Base-by-base conservation (phyloP, 345 rosid genomes). In the Conringia planisiliqua region DNA sequence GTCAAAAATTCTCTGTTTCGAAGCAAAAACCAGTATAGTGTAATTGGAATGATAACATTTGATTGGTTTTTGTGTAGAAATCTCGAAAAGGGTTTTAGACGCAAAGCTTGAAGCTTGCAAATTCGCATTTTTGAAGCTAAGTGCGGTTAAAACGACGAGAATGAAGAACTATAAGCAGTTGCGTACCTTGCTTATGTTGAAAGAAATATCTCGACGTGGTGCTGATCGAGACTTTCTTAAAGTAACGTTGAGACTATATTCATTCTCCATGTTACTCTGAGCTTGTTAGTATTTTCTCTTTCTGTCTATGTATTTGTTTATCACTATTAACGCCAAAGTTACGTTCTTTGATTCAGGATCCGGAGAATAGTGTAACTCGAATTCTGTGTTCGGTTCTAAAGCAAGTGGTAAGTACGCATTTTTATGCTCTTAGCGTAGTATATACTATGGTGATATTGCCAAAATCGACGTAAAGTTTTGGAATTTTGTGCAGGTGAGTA, bases 51-150 rank as follows among this genome's bases (percentile, higher is more conserved):
- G 1, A 33, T 59, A 51, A 68, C 60, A 44, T 44, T 26, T 70
- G 59, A 54, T 12, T 7, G 32, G 11, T 29, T 35, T 22, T 3
- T 78, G 18, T 59, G 68, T 75, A 80, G 83, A 80, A 75, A 80
- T 80, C 17, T 75, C 83, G 60, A 71, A 71, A 60, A 66, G 77
- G 60, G 83, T 80, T 29, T 72, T 80, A 54, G 80, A 80, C 20
- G 69, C 80, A 6, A 80, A 80, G 68, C 77, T 80, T 47, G 80
- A 80, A 56, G 80, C 80, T 71, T 80, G 83, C 77, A 80, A 66
- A 75, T 80, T 80, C 70, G 83, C 83, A 0, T 80, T 71, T 40
- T 71, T 56, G 69, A 80, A 71, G 71, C 70, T 80, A 58, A 80
- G 67, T 54, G 68, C 80, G 6, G 77, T 80, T 17, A 80, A 75